Base-by-base conservation (phyloP, 192 early-diverging fungal species). In the Chytriomyces confervae region DNA sequence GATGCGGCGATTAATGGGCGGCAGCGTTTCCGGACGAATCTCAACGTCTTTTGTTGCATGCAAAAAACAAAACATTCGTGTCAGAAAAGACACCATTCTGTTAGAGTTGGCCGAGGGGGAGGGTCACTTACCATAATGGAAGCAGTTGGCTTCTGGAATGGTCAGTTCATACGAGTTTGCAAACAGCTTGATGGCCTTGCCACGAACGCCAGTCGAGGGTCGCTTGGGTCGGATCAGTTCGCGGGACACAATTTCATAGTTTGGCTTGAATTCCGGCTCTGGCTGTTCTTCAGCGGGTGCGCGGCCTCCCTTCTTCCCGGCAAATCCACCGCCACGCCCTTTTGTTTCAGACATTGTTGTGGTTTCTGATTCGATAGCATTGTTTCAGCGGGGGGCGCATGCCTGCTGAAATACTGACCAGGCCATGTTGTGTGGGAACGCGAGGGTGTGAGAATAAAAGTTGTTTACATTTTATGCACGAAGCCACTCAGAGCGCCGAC, bases 111-210 rank as follows among this genome's bases (percentile, higher is more conserved):
- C 36, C 36, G 43, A 11, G 68, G 18, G 36, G 2, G 36, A 2
- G 36, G 36, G 36, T 36, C 18, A 46, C 63, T 16, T 60, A 73
- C 61, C 69, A 47, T 72, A 72, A 50, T 72, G 69, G 62, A 50
- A 79, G 24, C 70, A 79, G 27, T 79, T 62, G 24, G 61, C n/a
- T 7, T 71, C 77, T 6, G 70, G 77, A n/a, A 79, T 72, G 47
- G 43, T 61, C 69, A 79, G 46, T 16, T 23, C 36, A 61, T 48
- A 79, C 46, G 46, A 69, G 63, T 79, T 79, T 18, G 69, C 69
- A 79, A 79, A 72, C 23, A 79, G 48, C 43, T 57, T 45, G 69
- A 79, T 79, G 10, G 23, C 11, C 49, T 65, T 63, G 7, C 77
- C 77, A 7, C 36, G 8, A 7, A 29, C n/a, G 43, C 77, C 77